Base-by-base conservation (phyloP, 2,329 filamentous ascomycete genomes). In the Botrytis medusae region DNA sequence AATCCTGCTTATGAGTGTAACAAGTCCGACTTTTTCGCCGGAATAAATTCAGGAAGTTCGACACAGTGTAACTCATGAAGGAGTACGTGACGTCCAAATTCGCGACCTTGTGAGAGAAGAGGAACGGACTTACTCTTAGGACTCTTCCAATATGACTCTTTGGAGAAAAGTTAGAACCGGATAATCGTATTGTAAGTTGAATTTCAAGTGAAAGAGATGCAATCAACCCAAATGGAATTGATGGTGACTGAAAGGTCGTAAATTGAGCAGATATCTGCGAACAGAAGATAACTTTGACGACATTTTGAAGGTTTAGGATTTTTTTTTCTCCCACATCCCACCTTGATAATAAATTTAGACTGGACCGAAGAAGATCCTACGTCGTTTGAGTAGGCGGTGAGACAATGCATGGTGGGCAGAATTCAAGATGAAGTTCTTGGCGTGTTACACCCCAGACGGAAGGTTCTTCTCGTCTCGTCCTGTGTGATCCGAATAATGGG, bases 1-100 rank as follows among this genome's bases (percentile, higher is more conserved):
- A 71, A 76, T 74, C 73, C 63, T 67, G 64, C 64, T 77, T 32
- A 62, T 77, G 70, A 79, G 79, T 80, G 79, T 79, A 80, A 80
- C 79, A 79, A 79, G 74, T 79, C 76, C 77, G 67, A 12, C 18
- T 71, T 75, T 77, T 71, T 72, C 64, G 74, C 77, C 78, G 78
- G 79, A 78, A 78, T 78, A 68, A 76, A 74, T 57, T 74, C 16
- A 65, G n/a, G 44, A 10, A 10, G 20, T 34, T n/a, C 8, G 10
- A 2, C 18, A 32, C 40, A 9, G 44, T 67, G 44, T 40, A 67
- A 51, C 42, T 22, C 32, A 40, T 48, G 20, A 22, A 46, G 16
- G 25, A 51, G 32, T 29, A 18, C 34, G 44, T 67, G 44, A n/a
- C 63, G 25, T 67, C 7, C 14, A 37, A n/a, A 51, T n/a, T 29